Percentiles rank a stretch among this genome's conserved stretches.
Conservation (phyloP, 257 asterid genomes). For the Primulina tabacum region DNA sequence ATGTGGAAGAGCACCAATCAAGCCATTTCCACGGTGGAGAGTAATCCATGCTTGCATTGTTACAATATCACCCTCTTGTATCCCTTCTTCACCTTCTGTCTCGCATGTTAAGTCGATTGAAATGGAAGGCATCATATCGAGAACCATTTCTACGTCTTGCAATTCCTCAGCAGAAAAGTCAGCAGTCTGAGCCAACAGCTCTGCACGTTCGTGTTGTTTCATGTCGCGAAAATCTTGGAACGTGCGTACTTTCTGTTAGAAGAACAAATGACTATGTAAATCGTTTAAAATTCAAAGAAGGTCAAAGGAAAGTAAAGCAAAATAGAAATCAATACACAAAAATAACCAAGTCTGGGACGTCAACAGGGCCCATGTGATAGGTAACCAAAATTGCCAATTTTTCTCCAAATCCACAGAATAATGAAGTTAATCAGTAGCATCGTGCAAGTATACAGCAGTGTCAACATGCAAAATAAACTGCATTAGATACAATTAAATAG, state of each 20-base stretch:
- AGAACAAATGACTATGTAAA: conserved; percentile 16
- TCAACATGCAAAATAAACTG: conserved; percentile 5
- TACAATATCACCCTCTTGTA: conserved; percentile 91
- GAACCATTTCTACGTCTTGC: conserved; percentile 85
- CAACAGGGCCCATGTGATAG: background rate
- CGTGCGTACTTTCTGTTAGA: conserved; percentile 73
- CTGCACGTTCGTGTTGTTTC: conserved; percentile 70
- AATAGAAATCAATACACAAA: background rate
- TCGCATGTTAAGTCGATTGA: conserved; percentile 80
- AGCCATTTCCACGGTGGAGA: conserved; percentile 62
- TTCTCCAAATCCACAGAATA: background rate
- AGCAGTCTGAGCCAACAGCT: conserved; percentile 77
- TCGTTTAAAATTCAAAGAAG: background rate
- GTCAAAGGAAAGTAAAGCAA: conserved; percentile 11
- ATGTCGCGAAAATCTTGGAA: conserved; percentile 83
- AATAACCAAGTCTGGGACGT: background rate
- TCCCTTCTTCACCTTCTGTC: conserved; percentile 98
- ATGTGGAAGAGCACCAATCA: conserved; percentile 77
- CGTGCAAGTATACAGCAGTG: background rate
- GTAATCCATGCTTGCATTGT: conserved; percentile 97
- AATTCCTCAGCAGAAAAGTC: conserved; percentile 70
- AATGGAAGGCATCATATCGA: conserved; percentile 91
- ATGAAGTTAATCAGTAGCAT: conserved; percentile 2
- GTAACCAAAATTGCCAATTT: background rate
- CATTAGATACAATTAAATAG: background rate